Percentiles rank a stretch among this genome's conserved stretches.
Conservation (phyloP, 2,329 filamentous ascomycete species). For the Curvularia sp. region DNA sequence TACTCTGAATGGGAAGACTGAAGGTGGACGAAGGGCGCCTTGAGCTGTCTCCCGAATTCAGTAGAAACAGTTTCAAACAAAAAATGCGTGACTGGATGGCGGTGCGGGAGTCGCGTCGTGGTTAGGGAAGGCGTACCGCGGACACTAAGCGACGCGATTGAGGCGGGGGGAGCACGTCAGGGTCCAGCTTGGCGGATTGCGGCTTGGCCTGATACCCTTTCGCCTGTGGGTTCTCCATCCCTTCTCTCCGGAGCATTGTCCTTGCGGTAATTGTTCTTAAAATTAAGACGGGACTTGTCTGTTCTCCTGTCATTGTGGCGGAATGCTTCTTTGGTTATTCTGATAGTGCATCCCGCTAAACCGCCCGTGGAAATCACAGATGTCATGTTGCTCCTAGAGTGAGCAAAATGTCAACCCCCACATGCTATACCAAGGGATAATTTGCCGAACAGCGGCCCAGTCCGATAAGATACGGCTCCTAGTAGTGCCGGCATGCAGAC, state of each 20-base stretch:
- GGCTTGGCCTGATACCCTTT: slow-evolving; percentile 2
- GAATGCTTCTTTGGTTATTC: background rate
- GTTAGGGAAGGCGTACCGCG: slow-evolving; percentile 27
- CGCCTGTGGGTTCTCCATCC: background rate
- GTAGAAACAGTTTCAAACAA: slow-evolving; percentile 10
- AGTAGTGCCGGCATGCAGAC: slow-evolving; percentile 5
- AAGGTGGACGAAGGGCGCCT: slow-evolving; percentile 13
- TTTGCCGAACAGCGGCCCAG: slow-evolving; percentile 2
- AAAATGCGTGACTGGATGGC: slow-evolving; percentile 15
- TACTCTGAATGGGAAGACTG: background rate
- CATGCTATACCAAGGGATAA: background rate
- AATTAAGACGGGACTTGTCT: background rate
- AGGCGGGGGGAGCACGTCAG: slow-evolving; percentile 22
- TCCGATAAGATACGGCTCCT: slow-evolving; percentile 13
- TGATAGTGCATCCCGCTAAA: background rate
- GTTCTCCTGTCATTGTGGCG: background rate
- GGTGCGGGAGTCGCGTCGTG: slow-evolving; percentile 33
- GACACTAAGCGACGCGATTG: slow-evolving; percentile 27
- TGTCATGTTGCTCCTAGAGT: background rate
- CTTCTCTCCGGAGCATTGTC: background rate
- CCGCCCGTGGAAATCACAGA: background rate
- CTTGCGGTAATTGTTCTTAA: background rate
- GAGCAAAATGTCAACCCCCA: background rate
- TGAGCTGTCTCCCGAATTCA: background rate
- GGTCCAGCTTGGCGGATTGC: slow-evolving; percentile 24